Percentiles rank a stretch among this genome's conserved stretches.
These are phyloP conservation scores for Straminergon stramineum DNA, from an alignment of 225 moss, liverwort and hornwort genomes.

Conservation along the genomic window DNA sequence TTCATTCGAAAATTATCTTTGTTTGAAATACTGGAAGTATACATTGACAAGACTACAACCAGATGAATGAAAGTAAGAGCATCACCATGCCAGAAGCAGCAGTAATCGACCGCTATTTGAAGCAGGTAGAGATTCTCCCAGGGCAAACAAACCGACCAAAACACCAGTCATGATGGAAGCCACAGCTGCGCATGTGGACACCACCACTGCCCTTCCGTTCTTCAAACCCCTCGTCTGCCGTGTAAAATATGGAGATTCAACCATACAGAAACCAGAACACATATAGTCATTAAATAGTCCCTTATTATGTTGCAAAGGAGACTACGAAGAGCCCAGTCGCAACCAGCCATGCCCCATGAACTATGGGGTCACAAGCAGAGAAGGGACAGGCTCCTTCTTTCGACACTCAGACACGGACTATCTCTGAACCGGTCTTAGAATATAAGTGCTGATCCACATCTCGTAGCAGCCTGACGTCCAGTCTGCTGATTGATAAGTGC, in stretches of 20 bases:
- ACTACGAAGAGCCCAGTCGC: neutral
- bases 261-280: neutral
- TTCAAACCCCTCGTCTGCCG: constrained; percentile 84
- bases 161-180: constrained; percentile 96
- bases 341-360: neutral
- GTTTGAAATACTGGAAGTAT: neutral
- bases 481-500: neutral
- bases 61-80: neutral
- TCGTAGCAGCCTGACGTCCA: neutral
- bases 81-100: constrained; percentile 75
- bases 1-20: neutral
- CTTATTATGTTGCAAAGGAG: neutral
- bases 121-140: constrained; percentile 84
- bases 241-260: neutral
- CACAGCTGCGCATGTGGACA: constrained; percentile 98
- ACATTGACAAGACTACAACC: neutral
- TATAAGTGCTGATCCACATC: neutral
- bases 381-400: neutral
- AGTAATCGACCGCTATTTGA: constrained; percentile 57
- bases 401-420: neutral
- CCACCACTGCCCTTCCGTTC: constrained; percentile 97
- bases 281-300: neutral
- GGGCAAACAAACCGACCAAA: constrained; percentile 77
- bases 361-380: neutral
- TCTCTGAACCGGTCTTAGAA: neutral